Evolutionary conservation across 2,329 filamentous ascomycete species (phyloP), one percentile per base, ranked within the genome.

Genomic region (Zalaria sp.): DNA sequence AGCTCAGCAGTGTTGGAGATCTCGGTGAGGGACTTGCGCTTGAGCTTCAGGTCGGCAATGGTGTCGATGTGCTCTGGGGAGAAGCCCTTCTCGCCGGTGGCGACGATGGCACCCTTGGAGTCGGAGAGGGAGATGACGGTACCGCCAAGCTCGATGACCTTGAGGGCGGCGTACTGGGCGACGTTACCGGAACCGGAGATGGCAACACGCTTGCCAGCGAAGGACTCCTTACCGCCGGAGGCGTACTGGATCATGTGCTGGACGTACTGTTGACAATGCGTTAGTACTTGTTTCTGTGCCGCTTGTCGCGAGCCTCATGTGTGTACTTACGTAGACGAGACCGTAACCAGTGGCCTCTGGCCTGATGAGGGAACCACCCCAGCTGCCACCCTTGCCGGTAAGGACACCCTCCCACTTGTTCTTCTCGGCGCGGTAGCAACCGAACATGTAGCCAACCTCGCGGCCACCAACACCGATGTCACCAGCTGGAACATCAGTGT

Each of bases 111-210:
- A 52, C 91, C 91, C 71, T 84, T 81, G 64, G 81, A 88, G 75
- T 96, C 91, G 55, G 87, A 94, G 43, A 98, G 79, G 35, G 89
- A 95, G 58, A 95, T 72, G 54, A 98, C 85, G 44, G 76, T 89
- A 49, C 81, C 91, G 56, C 91, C 91, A 53, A 96, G 85, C 74
- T 96, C 88, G 56, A 96, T 91, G 60, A 81, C 79, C 72, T 96
- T 96, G 54, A 96, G 81, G 1, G 89, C 91, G 28, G 89, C 89
- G 69, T 91, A 96, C 71, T 96, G 91, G 28, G 91, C 91, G 42
- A 96, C 91, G 70, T 98, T 98, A 52, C 91, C 91, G 45, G 89
- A 95, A 49, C 91, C 91, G 36, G 91, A 95, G 64, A 98, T 82
- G 63, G 89, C 85, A 43, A 96, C 91, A 46, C 81, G 81, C 77